Percentiles rank a stretch among this genome's conserved stretches.
phyloP scores from a whole-genome alignment of 163 green algal genomes.

The Trebouxia gelatinosa region DNA sequence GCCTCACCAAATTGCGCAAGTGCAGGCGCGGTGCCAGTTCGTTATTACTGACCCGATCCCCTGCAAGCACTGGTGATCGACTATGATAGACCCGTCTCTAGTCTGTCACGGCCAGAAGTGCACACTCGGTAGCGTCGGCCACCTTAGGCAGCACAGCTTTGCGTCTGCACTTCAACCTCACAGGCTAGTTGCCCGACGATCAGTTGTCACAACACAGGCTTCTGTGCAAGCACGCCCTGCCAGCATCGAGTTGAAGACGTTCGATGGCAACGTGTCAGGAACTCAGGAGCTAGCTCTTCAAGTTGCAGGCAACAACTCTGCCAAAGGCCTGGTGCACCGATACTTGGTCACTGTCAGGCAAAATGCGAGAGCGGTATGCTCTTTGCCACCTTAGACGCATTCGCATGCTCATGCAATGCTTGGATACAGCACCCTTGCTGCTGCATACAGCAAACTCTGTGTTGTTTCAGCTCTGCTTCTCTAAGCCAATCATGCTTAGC shows the following conservation, averaged over 20 bases:
- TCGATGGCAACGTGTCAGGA: constrained; percentile 56
- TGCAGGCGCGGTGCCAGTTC: no score
- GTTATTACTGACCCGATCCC: no score
- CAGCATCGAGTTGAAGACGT: constrained; percentile 45
- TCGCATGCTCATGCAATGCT: no score
- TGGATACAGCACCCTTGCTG: no score
- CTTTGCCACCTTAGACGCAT: no score
- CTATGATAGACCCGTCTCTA: no score
- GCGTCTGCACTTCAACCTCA: not conserved
- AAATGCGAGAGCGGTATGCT: constrained; percentile 74
- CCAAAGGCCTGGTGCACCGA: constrained; percentile 90
- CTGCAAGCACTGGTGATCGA: no score
- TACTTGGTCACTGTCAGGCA: constrained; percentile 86
- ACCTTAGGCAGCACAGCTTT: not conserved
- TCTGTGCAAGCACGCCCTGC: constrained; percentile 20
- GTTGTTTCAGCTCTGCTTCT: not conserved
- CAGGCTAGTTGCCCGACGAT: not conserved
- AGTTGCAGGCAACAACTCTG: constrained; percentile 68
- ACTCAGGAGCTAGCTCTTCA: constrained; percentile 66
- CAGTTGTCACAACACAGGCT: not conserved
- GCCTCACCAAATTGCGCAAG: no score
- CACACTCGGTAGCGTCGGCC: not conserved
- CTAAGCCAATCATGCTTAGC: not conserved
- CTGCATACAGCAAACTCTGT: no score
- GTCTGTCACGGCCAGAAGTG: no score